Evolutionary conservation across 2,329 filamentous ascomycete species (phyloP), one percentile per base, ranked within the genome.

Genomic region (Ascochyta rabiei): DNA sequence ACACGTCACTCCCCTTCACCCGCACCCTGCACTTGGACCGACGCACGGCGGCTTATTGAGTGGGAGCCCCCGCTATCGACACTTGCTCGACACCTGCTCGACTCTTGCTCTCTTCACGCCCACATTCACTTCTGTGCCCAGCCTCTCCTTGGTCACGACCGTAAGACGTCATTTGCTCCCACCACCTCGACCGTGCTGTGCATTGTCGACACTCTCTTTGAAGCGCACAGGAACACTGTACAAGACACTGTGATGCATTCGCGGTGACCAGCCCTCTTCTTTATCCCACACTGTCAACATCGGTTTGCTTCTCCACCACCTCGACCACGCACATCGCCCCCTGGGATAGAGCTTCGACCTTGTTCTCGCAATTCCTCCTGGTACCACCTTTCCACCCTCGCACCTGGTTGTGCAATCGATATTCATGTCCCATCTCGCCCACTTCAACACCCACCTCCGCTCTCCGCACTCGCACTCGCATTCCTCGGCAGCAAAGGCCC

Each of bases 241-340:
- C 41, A 42, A 49, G 31, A 57, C 57, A 63, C 59, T 69, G 68
- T 71, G 44, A 71, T 71, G 68, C 57, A 63, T 71, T 66, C 56
- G 48, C 56, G 56, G 60, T 71, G 65, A 70, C 67, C 26, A 62
- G 21, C 35, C 56, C 38, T 56, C 43, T 43, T 54, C 48, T 53
- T 53, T 63, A 53, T 56, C 56, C 62, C 58, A 63, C 64, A 60
- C 55, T 59, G 60, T 64, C 64, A 60, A 66, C 42, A 45, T 38
- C 54, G 44, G 54, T 45, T 57, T 56, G 56, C 55, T 51, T 55
- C 42, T 45, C 46, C 39, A 47, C 52, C 46, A 38, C 51, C 33
- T 24, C 43, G 46, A 51, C 56, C 48, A 58, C 58, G 57, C 53
- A 50, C 47, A 48, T 42, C 45, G 56, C 56, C 26, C 19, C 37